phyloP scores from a whole-genome alignment of 176 grass and related monocot species.

The Puya raimondii region DNA sequence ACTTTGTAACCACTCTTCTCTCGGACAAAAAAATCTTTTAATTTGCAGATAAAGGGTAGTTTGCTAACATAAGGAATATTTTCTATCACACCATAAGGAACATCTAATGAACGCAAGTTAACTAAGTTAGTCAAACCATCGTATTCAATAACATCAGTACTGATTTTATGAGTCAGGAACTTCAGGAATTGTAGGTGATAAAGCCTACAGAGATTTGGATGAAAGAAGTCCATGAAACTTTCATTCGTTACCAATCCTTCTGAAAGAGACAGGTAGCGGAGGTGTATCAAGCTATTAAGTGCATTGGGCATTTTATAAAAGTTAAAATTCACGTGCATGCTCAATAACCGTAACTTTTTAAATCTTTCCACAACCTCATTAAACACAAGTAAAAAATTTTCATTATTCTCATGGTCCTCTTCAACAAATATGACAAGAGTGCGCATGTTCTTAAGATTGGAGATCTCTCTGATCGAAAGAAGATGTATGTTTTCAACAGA shows the following conservation, averaged over 20 bases:
- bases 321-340: neutral
- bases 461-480: neutral
- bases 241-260: neutral
- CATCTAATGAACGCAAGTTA: slow-evolving; percentile 5
- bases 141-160: neutral
- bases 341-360: neutral
- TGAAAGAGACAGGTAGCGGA: neutral
- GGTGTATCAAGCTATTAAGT: neutral
- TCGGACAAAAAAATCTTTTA: slow-evolving; percentile 1
- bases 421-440: neutral
- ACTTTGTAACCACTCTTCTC: slow-evolving; percentile 10
- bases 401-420: neutral
- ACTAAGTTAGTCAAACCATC: neutral
- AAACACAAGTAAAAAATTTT: neutral
- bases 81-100: neutral
- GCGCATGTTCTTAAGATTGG: neutral
- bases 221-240: no score
- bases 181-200: no score
- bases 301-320: neutral
- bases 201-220: no score
- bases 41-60: slow-evolving; percentile 17
- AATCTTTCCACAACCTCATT: neutral
- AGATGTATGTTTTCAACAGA: neutral
- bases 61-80: slow-evolving; percentile 13
- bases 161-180: neutral